phyloP scores from a whole-genome alignment of 177 flowering plant species.

The Vitis hybrid region DNA sequence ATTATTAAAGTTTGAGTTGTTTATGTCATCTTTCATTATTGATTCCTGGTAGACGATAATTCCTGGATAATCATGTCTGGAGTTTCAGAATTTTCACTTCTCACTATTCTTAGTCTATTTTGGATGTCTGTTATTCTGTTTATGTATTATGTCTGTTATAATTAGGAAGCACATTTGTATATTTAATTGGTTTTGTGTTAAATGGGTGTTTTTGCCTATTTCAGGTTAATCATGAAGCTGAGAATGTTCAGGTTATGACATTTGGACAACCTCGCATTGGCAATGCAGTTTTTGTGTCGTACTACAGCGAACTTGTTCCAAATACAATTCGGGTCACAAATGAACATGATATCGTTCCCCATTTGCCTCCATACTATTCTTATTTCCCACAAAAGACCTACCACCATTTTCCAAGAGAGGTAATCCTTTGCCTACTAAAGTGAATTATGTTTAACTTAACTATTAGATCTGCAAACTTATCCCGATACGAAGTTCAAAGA shows the following conservation, averaged over 20 bases:
- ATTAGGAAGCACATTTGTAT: background rate
- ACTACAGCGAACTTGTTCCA: slow-evolving; percentile 68
- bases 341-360: slow-evolving; percentile 95
- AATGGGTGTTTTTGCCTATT: slow-evolving; percentile 1
- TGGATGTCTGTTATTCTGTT: background rate
- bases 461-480: too few relatives aligned
- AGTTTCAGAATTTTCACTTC: too few relatives aligned
- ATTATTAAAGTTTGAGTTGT: too few relatives aligned
- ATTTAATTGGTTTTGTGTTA: background rate
- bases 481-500: too few relatives aligned
- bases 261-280: slow-evolving; percentile 99
- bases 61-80: too few relatives aligned
- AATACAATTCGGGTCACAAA: slow-evolving; percentile 73
- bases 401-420: slow-evolving; percentile 97
- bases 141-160: background rate
- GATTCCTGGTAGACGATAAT: too few relatives aligned
- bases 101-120: too few relatives aligned
- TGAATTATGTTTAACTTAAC: background rate
- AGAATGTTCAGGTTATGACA: slow-evolving; percentile 74
- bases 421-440: slow-evolving; percentile 22
- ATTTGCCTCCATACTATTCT: slow-evolving; percentile 87
- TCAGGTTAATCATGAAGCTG: slow-evolving; percentile 65
- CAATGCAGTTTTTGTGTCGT: slow-evolving; percentile 85
- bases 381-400: slow-evolving; percentile 83
- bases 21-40: too few relatives aligned